Base-by-base conservation (phyloP, 129 eudicot species). In the Centaurea solstitialis region DNA sequence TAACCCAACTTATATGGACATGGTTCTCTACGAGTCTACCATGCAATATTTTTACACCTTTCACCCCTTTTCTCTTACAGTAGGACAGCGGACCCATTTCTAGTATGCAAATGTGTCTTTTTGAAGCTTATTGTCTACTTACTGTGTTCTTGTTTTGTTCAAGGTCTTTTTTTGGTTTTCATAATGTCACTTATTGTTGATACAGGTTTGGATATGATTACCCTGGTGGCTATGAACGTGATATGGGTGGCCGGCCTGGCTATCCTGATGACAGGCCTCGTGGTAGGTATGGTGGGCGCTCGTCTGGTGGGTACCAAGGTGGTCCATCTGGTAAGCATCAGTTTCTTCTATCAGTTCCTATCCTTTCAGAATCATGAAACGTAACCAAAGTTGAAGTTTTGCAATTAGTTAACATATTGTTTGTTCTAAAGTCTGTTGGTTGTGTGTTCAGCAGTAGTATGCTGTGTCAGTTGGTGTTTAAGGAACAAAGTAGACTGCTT, bases 191-290 rank as follows among this genome's bases (percentile, higher is more conserved):
- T 71, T 26, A 67, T 73, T 82, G 71, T 67, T 50, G 71, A 9
- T 77, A 37, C 94, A 96, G 99, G 91, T 93, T 91, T 86, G 97
- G 92, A 66, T 89, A 91, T 91, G 97, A 93, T 81, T 57, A 89
- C 71, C 91, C 87, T 77, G 88, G 97, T 80, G 97, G 93, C 24
- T 89, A 95, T 88, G 98, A 93, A 3, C 97, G 97, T 76, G 96
- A 89, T 38, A 83, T 81, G 89, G 98, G 91, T 5, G 94, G 94
- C 76, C 88, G 97, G 85, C 84, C 88, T 81, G 97, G 93, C 74
- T 96, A 89, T 90, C 87, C 86, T 28, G 95, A 91, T 87, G 99
- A 96, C 73, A 93, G 98, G 87, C 86, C 94, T 66, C 95, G 88
- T 88, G 99, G 99, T 68, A 90, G 99, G 81, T 86, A 77, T 78